Evolutionary conservation across 1,284 basidiomycete species (phyloP), one percentile per base, ranked within the genome.

Genomic region (Apiotrichum laibachii): DNA sequence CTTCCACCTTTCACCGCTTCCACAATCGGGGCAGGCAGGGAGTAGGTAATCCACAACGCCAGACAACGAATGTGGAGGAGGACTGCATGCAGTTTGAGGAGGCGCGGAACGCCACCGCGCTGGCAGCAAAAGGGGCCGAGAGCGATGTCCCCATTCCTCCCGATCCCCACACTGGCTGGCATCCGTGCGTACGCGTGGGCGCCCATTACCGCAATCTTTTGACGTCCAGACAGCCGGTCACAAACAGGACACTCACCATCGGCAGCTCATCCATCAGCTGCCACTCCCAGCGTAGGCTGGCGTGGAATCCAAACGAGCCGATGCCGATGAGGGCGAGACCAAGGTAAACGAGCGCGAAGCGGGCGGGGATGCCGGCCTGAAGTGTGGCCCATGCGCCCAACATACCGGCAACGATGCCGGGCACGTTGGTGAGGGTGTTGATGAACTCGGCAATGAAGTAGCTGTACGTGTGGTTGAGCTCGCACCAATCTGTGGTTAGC

Each of bases 371-470:
- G 8, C 72, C 70, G 21, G 65, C 57, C 16, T 54, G 22, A 6
- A 59, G 7, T 16, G 62, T 63, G 56, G 46, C 64, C 31, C 40
- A 73, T 45, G 47, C 77, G 11, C 78, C 80, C 50, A 77, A 81
- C 2, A 80, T 50, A 9, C 80, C 76, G 0, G 79, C 57, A 0
- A 67, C 49, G 60, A 83, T 73, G 46, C 79, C 79, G 16, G 80
- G 76, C 31, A 80, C 50, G 56, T 82, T 82, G 26, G 81, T 74
- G 62, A 76, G 58, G 10, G 79, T 79, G 65, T 80, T 79, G 65
- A 75, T 60, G 51, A 76, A 73, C 63, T 79, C 77, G 51, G 79
- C 78, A 39, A 80, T 72, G 60, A 74, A 79, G n/a, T 67, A 73
- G 13, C 69, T 67, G 54, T 74, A 67, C 35, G 67, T 61, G 53